Evolutionary conservation across 192 early-diverging fungal genomes (phyloP), one percentile per base, ranked within the genome.

Genomic region (Podila minutissima): DNA sequence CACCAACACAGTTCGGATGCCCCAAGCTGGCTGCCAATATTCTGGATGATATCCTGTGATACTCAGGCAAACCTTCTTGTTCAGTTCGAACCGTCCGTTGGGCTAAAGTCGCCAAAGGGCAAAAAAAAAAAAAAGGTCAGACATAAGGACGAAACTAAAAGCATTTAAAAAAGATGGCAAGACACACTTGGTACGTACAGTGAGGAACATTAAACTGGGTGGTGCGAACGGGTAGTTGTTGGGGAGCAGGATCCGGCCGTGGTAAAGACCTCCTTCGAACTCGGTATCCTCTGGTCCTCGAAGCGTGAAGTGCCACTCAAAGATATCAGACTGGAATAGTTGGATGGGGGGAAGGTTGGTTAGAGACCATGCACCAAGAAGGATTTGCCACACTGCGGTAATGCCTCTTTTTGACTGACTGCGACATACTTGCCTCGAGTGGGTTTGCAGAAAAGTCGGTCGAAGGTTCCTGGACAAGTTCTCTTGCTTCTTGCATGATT

Each of bases 281-380:
- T 94, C 94, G 8, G 95, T 94, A 26, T 90, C 93, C 24, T 89
- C 84, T 26, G 97, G 97, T 12, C 97, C 97, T 22, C 94, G 87
- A 11, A 98, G 87, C 2, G 96, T 97, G 78, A 97, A 99, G 75
- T 99, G 97, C 96, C 96, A 98, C 75, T 99, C 97, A 82, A 99
- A 94, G 29, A 99, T 86, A 83, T 98, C 94, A 53, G 93, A 90
- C 85, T 99, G 87, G 2, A 37, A 71, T 41, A 38, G 12, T 24
- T 55, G 32, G n/a, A 32, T 20, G 0, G 0, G 6, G 11, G 32
- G 22, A 19, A 5, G 13, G 5, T 19, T 49, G 22, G n/a, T 64
- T 37, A 29, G 6, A 9, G 17, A 28, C 38, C 1, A 15, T 10
- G 10, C 4, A 61, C 20, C 20, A 67, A 32, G 33, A 57, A 17